Conservation (phyloP, 1,284 basidiomycete species). For the Trametes hirsuta region DNA sequence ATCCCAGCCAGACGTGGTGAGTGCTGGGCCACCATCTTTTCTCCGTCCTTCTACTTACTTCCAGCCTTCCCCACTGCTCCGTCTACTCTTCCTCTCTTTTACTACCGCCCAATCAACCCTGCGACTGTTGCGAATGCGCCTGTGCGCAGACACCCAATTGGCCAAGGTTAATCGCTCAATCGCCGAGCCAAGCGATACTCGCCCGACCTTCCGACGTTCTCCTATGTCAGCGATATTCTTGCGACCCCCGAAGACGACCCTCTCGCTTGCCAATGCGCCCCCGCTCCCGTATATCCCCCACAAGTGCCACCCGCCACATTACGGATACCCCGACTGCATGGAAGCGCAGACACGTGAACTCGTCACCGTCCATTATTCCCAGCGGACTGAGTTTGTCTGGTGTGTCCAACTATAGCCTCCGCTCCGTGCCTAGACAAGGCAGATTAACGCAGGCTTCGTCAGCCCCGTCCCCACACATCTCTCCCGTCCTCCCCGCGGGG, state of each 20-base stretch:
- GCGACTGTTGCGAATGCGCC: neutral
- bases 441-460: slow-evolving; percentile 1
- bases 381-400: neutral
- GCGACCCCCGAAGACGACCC: neutral
- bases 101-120: neutral
- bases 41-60: neutral
- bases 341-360: neutral
- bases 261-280: neutral
- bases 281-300: neutral
- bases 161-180: neutral
- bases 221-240: neutral
- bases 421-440: neutral
- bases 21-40: neutral
- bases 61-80: neutral
- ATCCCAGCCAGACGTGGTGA: neutral
- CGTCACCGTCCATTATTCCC: neutral
- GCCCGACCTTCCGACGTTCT: neutral
- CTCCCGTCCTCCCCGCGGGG: neutral
- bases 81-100: neutral
- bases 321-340: neutral
- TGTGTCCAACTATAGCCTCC: slow-evolving; percentile 7
- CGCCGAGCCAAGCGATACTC: neutral
- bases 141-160: neutral
- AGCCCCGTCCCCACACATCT: neutral
- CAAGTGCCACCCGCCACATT: neutral